A percentile compares a stretch with the other conserved stretches of the same genome.
Conservation (phyloP, 257 asterid genomes). For the Nicotiana paniculata region DNA sequence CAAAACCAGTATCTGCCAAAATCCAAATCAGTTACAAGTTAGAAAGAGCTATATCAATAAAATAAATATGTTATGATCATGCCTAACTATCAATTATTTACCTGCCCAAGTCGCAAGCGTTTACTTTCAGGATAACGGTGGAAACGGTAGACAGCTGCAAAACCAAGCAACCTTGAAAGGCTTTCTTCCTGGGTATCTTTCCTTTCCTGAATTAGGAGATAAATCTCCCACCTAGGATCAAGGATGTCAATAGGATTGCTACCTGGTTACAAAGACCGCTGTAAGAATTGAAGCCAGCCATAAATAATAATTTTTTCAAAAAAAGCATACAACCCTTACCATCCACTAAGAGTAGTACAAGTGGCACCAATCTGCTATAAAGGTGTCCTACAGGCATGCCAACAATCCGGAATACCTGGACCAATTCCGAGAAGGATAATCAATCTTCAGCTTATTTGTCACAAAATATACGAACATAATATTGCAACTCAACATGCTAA, state of each 20-base stretch:
- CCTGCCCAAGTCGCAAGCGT: conserved; percentile 97
- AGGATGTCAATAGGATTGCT: conserved; percentile 95
- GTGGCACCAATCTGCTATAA: conserved; percentile 58
- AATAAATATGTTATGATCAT: not conserved
- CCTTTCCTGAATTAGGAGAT: conserved; percentile 43
- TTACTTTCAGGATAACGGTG: conserved; percentile 54
- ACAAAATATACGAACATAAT: not conserved
- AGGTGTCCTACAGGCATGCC: conserved; percentile 58
- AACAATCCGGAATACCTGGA: conserved; percentile 40
- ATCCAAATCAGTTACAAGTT: conserved; percentile 6
- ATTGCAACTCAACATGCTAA: not conserved
- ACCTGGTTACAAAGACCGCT: conserved; percentile 43
- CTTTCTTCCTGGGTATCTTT: conserved; percentile 25
- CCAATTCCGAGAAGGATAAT: not conserved
- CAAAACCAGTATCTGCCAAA: conserved; percentile 59
- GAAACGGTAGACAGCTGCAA: conserved; percentile 87
- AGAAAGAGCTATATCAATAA: not conserved
- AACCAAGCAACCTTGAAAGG: conserved; percentile 47
- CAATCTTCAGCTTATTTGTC: not conserved
- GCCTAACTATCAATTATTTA: conserved; percentile 2
- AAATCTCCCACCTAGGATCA: conserved; percentile 93
- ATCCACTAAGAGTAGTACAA: conserved; percentile 66
- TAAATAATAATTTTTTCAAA: not conserved
- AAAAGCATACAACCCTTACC: conserved; percentile 27
- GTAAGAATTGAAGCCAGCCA: not conserved